These are phyloP conservation scores for Plenodomus tracheiphilus DNA, from an alignment of 2,329 filamentous ascomycete genomes.

Conservation along the genomic window DNA sequence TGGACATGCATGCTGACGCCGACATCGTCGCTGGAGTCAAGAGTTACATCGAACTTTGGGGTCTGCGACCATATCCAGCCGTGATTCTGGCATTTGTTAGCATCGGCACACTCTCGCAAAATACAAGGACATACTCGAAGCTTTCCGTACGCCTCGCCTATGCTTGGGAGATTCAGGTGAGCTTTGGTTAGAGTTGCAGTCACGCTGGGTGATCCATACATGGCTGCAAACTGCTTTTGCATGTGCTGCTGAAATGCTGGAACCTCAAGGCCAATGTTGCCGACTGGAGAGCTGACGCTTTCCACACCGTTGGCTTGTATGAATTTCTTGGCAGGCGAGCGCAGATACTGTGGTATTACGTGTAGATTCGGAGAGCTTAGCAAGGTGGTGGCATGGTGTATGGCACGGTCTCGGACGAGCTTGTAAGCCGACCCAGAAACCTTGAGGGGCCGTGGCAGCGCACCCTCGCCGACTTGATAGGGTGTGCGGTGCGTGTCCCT, in stretches of 20 bases:
- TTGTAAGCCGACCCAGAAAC: constrained; percentile 96
- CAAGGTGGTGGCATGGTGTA: constrained; percentile 93
- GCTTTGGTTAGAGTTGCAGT: constrained; percentile 57
- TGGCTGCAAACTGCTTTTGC: constrained; percentile 62
- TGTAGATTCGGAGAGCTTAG: constrained; percentile 74
- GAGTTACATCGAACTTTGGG: constrained; percentile 71
- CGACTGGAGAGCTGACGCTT: constrained; percentile 83
- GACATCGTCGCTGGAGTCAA: constrained; percentile 53
- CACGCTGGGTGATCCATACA: constrained; percentile 61
- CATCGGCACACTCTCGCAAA: background rate
- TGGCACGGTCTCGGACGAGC: constrained; percentile 74
- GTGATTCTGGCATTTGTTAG: constrained; percentile 55
- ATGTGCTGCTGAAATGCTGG: constrained; percentile 50
- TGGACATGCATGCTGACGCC: constrained; percentile 44
- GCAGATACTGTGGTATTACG: constrained; percentile 69
- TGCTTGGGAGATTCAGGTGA: constrained; percentile 54
- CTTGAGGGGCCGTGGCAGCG: constrained; percentile 59
- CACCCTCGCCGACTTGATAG: constrained; percentile 42
- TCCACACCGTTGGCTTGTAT: constrained; percentile 85
- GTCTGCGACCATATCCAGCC: constrained; percentile 87
- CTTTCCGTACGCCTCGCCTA: constrained; percentile 66
- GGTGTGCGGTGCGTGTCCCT: constrained; percentile 51
- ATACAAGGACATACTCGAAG: constrained; percentile 55
- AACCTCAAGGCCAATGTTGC: constrained; percentile 69
- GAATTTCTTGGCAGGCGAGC: constrained; percentile 75